A percentile compares a stretch with the other conserved stretches of the same genome.
Conservation (phyloP, 2,329 filamentous ascomycete genomes). For the Aspergillus arachidicola region DNA sequence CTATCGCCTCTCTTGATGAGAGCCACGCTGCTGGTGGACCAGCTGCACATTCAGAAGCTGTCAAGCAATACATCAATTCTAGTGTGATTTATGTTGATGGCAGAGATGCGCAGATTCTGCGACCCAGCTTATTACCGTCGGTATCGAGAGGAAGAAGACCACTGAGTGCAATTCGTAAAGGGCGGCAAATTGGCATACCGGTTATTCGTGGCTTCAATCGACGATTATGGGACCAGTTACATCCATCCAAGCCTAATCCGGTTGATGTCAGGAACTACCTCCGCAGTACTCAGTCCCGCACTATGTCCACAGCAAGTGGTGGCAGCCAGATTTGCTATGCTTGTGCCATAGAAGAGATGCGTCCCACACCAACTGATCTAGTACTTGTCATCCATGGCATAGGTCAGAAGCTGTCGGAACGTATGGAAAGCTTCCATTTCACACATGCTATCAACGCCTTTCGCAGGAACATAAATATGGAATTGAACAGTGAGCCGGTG, state of each 20-base stretch:
- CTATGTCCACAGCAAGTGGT: conserved; percentile 24
- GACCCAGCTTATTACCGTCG: conserved; percentile 82
- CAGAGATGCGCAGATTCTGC: conserved; percentile 78
- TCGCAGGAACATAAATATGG: conserved; percentile 80
- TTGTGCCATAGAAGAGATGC: conserved; percentile 65
- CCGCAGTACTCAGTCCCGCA: conserved; percentile 40
- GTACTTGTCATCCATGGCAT: conserved; percentile 93
- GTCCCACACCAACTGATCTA: conserved; percentile 78
- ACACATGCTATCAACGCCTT: conserved; percentile 95
- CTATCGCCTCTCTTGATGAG: conserved; percentile 31
- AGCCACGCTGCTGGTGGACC: conserved; percentile 46
- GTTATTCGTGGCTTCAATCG: conserved; percentile 90
- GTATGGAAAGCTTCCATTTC: conserved; percentile 95
- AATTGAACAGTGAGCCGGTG: conserved; percentile 74
- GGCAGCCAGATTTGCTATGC: conserved; percentile 48
- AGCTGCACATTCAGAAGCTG: conserved; percentile 47
- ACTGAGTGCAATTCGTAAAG: conserved; percentile 81
- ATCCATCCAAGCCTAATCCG: conserved; percentile 55
- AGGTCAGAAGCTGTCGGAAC: conserved; percentile 91
- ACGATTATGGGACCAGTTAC: conserved; percentile 71
- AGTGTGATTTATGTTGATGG: conserved; percentile 86
- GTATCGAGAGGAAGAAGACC: conserved; percentile 81
- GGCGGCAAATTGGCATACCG: conserved; percentile 76
- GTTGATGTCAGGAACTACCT: conserved; percentile 47
- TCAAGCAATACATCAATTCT: conserved; percentile 68